Percentiles rank a stretch among this genome's conserved stretches.
Conservation (phyloP, 805 yeast genomes). For the Nakazawaea anatomiae region DNA sequence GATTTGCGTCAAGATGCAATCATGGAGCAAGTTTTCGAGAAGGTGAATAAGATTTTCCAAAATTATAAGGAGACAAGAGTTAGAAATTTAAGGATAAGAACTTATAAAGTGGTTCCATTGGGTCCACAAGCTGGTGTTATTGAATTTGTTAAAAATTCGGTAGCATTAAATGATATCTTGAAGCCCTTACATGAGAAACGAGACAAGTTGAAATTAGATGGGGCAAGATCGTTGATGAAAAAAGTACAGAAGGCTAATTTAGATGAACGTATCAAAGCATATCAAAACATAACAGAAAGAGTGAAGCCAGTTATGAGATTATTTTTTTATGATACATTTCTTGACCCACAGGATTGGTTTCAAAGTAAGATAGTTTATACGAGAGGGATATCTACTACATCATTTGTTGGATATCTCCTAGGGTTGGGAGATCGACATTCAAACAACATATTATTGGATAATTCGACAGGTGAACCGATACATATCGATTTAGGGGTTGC, state of each 20-base stretch:
- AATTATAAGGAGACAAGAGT: slow-evolving; percentile 50
- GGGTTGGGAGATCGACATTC: slow-evolving; percentile 97
- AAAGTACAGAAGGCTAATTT: slow-evolving; percentile 41
- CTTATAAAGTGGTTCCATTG: slow-evolving; percentile 85
- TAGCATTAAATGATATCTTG: slow-evolving; percentile 64
- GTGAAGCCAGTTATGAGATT: slow-evolving; percentile 63
- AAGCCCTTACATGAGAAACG: slow-evolving; percentile 51
- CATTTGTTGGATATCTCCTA: slow-evolving; percentile 80
- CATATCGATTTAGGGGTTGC: slow-evolving; percentile 97
- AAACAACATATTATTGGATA: slow-evolving; percentile 82
- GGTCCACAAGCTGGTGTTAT: slow-evolving; percentile 86
- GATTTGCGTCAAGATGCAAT: slow-evolving; percentile 94
- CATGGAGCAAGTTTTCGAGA: slow-evolving; percentile 94
- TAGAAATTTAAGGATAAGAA: slow-evolving; percentile 60
- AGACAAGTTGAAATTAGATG: slow-evolving; percentile 42
- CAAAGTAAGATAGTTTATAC: slow-evolving; percentile 56
- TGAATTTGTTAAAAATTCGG: slow-evolving; percentile 80
- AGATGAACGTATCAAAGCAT: slow-evolving; percentile 38
- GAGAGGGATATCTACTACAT: slow-evolving; percentile 75
- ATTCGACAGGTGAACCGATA: slow-evolving; percentile 80
- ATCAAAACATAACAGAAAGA: slow-evolving; percentile 37
- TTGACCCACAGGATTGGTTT: slow-evolving; percentile 72
- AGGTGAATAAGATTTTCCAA: slow-evolving; percentile 64
- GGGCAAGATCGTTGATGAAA: slow-evolving; percentile 64
- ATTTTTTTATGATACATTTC: slow-evolving; percentile 65